Conservation (phyloP, 768 basidiomycete species). For the Boletellus sp. region DNA sequence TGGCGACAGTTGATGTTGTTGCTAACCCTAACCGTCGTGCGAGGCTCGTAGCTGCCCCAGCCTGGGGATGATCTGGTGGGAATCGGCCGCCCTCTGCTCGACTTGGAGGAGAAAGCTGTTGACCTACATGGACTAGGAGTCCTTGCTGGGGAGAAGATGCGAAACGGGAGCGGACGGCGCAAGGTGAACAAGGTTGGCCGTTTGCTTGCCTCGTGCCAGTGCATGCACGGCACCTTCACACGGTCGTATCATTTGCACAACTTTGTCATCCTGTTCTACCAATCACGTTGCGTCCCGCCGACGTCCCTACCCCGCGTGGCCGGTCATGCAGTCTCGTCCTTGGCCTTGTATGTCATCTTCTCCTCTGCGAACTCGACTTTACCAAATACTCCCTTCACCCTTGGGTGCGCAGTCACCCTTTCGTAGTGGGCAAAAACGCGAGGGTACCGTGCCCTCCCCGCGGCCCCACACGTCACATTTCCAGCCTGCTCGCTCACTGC, state of each 20-base stretch:
- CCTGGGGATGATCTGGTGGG: not conserved
- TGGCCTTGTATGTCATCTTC: slow-evolving; percentile 6
- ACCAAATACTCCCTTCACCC: slow-evolving; percentile 18
- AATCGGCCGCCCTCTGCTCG: not conserved
- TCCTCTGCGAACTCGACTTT: slow-evolving; percentile 18
- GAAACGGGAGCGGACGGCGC: not conserved
- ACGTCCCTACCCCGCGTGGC: too few relatives aligned
- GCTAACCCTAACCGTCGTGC: not conserved
- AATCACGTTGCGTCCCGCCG: too few relatives aligned
- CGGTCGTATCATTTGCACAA: too few relatives aligned
- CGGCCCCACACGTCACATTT: slow-evolving; percentile 22
- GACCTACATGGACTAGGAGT: not conserved
- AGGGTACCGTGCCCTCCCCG: slow-evolving; percentile 26
- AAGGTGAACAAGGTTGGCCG: not conserved
- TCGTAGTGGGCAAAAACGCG: slow-evolving; percentile 25
- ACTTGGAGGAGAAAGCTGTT: not conserved
- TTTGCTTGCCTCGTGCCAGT: not conserved
- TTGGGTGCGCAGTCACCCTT: slow-evolving; percentile 17
- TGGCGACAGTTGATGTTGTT: not conserved
- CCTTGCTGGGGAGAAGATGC: not conserved
- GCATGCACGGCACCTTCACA: too few relatives aligned
- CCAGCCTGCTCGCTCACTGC: slow-evolving; percentile 20
- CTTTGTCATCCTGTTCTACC: too few relatives aligned
- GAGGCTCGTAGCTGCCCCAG: not conserved
- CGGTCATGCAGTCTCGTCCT: not conserved